Evolutionary conservation across 2,329 filamentous ascomycete species (phyloP), one percentile per base, ranked within the genome.

Genomic region (Fusarium succisae): DNA sequence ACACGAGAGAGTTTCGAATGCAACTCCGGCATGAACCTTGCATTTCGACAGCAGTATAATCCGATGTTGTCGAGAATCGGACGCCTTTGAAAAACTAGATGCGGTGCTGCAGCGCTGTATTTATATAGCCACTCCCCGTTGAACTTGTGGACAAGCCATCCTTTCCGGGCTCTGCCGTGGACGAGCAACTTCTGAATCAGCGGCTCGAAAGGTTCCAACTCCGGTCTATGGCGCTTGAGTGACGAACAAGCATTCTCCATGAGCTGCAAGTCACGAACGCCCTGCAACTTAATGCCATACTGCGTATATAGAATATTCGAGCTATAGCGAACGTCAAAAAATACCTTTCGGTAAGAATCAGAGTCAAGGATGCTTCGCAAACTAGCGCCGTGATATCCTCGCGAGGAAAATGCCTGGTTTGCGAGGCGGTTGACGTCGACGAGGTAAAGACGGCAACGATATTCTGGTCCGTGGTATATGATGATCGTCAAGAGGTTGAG

Each of bases 161-260:
- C 2, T 13, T 22, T 38, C 5, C 51, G 20, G 15, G 3, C 5
- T 9, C 1, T 9, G 0, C 48, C 30, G 17, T 5, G 6, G 3
- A 4, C 2, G 8, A 50, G 28, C 1, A 17, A 15, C 7, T 6
- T 28, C 8, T 38, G 5, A 8, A 39, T 20, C 5, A 38, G 2
- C 8, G 35, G 15, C 0, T 54, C 51, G 8, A 54, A 37, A 1
- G 2, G 14, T 4, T 28, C 3, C 6, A 54, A 2, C 12, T 26
- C 1, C 20, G 3, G 14, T n/a, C 14, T 38, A 4, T 39, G 1
- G 14, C 5, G 3, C 22, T 3, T 7, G 0, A 12, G 7, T 22
- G 47, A 11, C 20, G 24, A 14, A 18, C 10, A 5, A 8, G 51
- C 35, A 3, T 28, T 41, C 24, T 55, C 35, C 51, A 55, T 41